phyloP scores from a whole-genome alignment of 129 eudicot species.

The Flaveria bidentis region DNA sequence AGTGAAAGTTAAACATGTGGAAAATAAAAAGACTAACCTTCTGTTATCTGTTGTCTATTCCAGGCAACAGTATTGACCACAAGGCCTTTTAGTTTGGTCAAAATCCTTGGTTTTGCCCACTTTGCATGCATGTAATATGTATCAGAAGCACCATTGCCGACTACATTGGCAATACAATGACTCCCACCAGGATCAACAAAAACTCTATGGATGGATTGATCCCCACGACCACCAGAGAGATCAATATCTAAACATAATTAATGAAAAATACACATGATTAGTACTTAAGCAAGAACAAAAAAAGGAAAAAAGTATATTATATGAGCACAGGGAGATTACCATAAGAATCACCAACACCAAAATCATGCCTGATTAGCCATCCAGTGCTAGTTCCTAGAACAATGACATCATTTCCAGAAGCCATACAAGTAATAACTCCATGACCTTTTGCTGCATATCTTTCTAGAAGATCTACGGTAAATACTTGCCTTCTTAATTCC shows the following conservation, averaged over 20 bases:
- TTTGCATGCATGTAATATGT: conserved; percentile 86
- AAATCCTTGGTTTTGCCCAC: conserved; percentile 84
- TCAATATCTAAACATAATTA: conserved; percentile 63
- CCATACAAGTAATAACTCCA: conserved; percentile 95
- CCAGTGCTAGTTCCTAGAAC: conserved; percentile 96
- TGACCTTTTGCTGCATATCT: conserved; percentile 88
- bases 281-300: conserved; percentile 11
- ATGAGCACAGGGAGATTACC: conserved; percentile 45
- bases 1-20: background rate
- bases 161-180: conserved; percentile 81
- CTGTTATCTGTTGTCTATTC: conserved; percentile 91
- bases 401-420: conserved; percentile 95
- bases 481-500: conserved; percentile 70
- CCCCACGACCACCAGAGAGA: conserved; percentile 90
- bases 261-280: background rate
- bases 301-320: background rate
- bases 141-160: conserved; percentile 79
- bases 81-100: conserved; percentile 75
- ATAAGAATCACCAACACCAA: conserved; percentile 85
- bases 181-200: conserved; percentile 98
- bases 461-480: conserved; percentile 86
- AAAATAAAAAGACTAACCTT: conserved; percentile 49
- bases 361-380: conserved; percentile 90
- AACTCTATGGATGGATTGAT: conserved; percentile 85
- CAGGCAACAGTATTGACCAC: conserved; percentile 91